Evolutionary conservation across 225 moss, liverwort and hornwort genomes (phyloP).

Genomic region (Pseudisothecium myosuroides): DNA sequence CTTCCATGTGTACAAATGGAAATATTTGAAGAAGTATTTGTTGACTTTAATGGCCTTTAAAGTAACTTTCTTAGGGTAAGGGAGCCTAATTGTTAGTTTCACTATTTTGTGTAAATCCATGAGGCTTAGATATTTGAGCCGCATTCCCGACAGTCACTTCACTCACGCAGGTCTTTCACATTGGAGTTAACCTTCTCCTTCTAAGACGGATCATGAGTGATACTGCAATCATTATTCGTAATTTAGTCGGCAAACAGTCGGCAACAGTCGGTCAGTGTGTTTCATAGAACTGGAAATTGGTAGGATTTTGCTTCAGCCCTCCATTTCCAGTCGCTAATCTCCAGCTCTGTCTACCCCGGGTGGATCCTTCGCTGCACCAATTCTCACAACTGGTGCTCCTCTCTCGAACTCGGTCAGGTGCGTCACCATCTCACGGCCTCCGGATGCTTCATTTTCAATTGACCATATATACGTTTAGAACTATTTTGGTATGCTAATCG

Average conservation of each 20-base stretch:
- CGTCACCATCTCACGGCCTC: not conserved
- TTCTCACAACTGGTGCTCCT: not conserved
- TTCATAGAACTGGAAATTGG: not conserved
- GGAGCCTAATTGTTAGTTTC: too few species aligned
- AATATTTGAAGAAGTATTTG: too few species aligned
- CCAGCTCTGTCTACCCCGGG: not conserved
- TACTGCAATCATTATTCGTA: not conserved
- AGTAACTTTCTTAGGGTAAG: too few species aligned
- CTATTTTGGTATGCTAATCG: not conserved
- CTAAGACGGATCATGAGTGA: not conserved
- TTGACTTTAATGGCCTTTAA: too few species aligned
- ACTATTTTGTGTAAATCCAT: too few species aligned
- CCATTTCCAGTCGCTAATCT: not conserved
- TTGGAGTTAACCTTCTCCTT: not conserved
- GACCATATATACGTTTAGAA: not conserved
- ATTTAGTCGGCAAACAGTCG: not conserved
- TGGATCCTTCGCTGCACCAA: not conserved
- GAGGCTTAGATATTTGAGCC: too few species aligned
- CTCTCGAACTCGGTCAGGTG: not conserved
- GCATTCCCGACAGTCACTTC: not conserved
- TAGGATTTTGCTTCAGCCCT: not conserved
- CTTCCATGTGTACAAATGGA: too few species aligned
- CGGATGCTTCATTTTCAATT: not conserved
- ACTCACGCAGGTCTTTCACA: not conserved
- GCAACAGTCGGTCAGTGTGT: not conserved